phyloP scores from a whole-genome alignment of 495 filamentous ascomycete species.

The Penicillium argentinense region DNA sequence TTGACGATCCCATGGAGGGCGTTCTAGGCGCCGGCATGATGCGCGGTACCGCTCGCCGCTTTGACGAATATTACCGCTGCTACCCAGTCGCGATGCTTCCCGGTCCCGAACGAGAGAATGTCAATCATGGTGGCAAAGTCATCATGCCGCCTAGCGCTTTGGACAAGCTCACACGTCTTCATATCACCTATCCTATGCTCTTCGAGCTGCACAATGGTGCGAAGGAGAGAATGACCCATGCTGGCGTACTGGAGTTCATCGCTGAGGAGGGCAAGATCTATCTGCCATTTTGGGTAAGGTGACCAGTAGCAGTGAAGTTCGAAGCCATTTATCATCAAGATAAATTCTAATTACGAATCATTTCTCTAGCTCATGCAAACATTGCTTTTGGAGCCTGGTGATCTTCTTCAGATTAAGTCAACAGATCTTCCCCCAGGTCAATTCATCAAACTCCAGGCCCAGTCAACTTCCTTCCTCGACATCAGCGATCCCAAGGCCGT shows the following conservation, averaged over 20 bases:
- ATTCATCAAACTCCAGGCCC: constrained; percentile 94
- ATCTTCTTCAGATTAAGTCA: constrained; percentile 90
- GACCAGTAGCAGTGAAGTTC: neutral
- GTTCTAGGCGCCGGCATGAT: constrained; percentile 43
- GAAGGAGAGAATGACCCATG: constrained; percentile 76
- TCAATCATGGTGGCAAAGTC: constrained; percentile 97
- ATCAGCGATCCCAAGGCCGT: constrained; percentile 98
- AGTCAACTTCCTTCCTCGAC: constrained; percentile 87
- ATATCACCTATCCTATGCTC: constrained; percentile 96
- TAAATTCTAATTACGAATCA: neutral
- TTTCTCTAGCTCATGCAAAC: constrained; percentile 83
- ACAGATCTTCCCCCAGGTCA: constrained; percentile 85
- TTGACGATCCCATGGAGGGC: constrained; percentile 58
- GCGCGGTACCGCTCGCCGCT: constrained; percentile 58
- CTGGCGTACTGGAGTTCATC: constrained; percentile 94
- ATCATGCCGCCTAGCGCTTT: constrained; percentile 92
- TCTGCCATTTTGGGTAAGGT: constrained; percentile 88
- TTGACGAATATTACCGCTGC: constrained; percentile 96
- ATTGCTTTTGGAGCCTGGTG: constrained; percentile 81
- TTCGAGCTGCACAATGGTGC: constrained; percentile 91
- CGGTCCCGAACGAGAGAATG: constrained; percentile 83
- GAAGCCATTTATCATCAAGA: neutral
- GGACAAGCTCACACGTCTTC: constrained; percentile 92
- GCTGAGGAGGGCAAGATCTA: constrained; percentile 97
- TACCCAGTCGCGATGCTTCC: constrained; percentile 94